Evolutionary conservation across 345 rosid species (phyloP).

Genomic region (Acer yangbiense): DNA sequence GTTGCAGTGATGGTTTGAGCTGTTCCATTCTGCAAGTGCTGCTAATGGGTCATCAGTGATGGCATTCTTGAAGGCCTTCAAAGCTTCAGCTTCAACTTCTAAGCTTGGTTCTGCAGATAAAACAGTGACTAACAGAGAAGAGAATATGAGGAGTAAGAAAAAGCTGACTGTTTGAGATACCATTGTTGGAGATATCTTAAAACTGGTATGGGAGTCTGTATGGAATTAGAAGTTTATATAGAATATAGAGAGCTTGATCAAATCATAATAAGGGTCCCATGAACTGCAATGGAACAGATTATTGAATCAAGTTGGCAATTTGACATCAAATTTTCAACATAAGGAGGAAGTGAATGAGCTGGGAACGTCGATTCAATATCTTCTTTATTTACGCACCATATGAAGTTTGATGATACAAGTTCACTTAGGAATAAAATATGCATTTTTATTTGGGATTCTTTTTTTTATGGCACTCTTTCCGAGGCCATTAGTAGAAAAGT

Average conservation of each 20-base stretch:
- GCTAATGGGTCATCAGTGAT: slow-evolving; percentile 60
- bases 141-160: slow-evolving; percentile 23
- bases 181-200: slow-evolving; percentile 23
- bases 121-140: slow-evolving; percentile 12
- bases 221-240: slow-evolving; percentile 3
- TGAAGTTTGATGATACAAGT: too few species aligned
- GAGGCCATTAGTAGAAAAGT: too few species aligned
- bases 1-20: slow-evolving; percentile 61
- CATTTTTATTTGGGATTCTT: too few species aligned
- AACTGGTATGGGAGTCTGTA: slow-evolving; percentile 15
- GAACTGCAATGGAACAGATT: neutral
- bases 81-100: slow-evolving; percentile 52
- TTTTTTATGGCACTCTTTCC: too few species aligned
- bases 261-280: neutral
- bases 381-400: too few species aligned
- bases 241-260: neutral
- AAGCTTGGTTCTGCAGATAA: slow-evolving; percentile 35
- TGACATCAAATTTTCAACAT: neutral
- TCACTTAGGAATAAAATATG: too few species aligned
- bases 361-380: too few species aligned
- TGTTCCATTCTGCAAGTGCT: slow-evolving; percentile 62
- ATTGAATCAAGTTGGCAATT: neutral
- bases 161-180: slow-evolving; percentile 25
- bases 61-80: slow-evolving; percentile 58
- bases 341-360: too few species aligned